phyloP scores from a whole-genome alignment of 257 asterid genomes.

The Nicotiana obtusifolia region DNA sequence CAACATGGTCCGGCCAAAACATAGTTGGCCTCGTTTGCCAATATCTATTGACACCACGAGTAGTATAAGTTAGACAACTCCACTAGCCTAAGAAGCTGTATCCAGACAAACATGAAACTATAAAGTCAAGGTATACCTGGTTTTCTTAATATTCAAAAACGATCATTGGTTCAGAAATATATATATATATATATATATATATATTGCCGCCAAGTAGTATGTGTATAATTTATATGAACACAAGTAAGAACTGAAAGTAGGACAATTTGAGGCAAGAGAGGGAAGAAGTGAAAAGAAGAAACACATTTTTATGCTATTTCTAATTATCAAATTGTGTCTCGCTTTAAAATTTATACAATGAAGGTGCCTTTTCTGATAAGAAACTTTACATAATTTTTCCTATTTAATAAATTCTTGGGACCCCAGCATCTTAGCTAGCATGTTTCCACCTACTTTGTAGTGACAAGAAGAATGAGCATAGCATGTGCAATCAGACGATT shows the following conservation, averaged over 20 bases:
- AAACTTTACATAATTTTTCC: neutral
- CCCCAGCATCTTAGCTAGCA: neutral
- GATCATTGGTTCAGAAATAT: neutral
- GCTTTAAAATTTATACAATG: neutral
- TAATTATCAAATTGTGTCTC: neutral
- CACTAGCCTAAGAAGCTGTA: neutral
- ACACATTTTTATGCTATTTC: neutral
- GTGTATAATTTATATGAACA: too few species aligned
- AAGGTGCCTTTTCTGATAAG: neutral
- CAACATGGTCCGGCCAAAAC: neutral
- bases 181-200: too few species aligned
- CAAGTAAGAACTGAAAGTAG: neutral
- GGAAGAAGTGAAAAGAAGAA: neutral
- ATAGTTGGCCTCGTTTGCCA: neutral
- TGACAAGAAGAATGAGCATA: constrained; percentile 3
- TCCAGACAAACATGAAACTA: too few species aligned
- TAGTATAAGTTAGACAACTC: neutral
- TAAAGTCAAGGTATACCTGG: neutral
- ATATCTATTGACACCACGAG: neutral
- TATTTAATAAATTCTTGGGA: neutral
- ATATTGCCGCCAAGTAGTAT: too few species aligned
- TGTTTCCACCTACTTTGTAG: neutral
- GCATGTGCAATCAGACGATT: constrained; percentile 5
- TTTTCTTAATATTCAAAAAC: neutral
- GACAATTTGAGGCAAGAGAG: neutral